Evolutionary conservation across 164 flowering plant genomes (phyloP), one percentile per base, ranked within the genome.

Genomic region (Vitis riparia): DNA sequence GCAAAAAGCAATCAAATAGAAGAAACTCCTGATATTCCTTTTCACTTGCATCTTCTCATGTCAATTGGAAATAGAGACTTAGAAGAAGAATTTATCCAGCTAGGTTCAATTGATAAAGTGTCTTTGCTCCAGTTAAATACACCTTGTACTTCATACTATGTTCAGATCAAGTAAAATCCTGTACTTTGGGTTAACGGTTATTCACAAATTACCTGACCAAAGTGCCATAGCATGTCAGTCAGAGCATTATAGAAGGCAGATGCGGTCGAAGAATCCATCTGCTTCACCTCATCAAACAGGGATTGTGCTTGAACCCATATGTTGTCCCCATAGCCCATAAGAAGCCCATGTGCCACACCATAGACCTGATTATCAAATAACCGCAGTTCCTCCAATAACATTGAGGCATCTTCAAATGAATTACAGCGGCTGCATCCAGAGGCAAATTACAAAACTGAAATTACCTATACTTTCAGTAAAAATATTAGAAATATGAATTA

Each of bases 191-290:
- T 17, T 3, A 29, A 10, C n/a, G 11, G 29, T 9, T 14, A 49
- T 8, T n/a, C 27, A 23, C 27, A 23, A 23, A 23, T 70, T 76
- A 95, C 99, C 96, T 95, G 99, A 71, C 95, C 99, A 76, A 93
- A 93, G 82, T 95, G 97, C 99, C 99, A 95, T 7, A 95, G 84
- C 93, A 95, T 87, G 79, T 95, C 99, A 50, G 99, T 95, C 67
- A 95, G 81, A 71, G 99, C 98, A 82, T 95, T 95, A 76, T 93
- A 95, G 74, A 95, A 95, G 69, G 99, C 98, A 68, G 99, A 91
- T 16, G 99, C 94, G 49, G 99, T 95, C 12, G 96, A 80, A 70
- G 94, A 73, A 71, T 95, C 98, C 97, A 93, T 91, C 62, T 78
- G 85, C 75, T 81, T 90, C 71, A 95, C 91, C 76, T 93, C 92